phyloP scores from a whole-genome alignment of 2,329 filamentous ascomycete species.

The Elsinoe fawcettii region DNA sequence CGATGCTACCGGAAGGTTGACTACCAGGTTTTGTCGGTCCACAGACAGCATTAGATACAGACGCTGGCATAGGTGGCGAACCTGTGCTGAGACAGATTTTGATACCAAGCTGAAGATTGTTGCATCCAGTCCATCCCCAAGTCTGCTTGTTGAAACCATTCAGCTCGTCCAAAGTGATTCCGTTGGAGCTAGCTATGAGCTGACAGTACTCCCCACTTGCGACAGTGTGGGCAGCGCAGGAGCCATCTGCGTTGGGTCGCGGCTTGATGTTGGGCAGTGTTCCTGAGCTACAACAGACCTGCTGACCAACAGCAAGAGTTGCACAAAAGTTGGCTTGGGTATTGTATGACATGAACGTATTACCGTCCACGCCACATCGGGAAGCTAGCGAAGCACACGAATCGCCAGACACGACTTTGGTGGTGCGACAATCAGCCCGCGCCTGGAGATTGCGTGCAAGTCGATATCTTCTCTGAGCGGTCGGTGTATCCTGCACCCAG shows the following conservation, averaged over 20 bases:
- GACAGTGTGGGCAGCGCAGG: conserved; percentile 24
- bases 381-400: not conserved
- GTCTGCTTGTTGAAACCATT: conserved; percentile 36
- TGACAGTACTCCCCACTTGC: conserved; percentile 31
- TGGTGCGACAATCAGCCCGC: not conserved
- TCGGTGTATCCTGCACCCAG: too few species aligned
- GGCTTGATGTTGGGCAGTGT: not conserved
- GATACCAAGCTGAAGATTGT: conserved; percentile 25
- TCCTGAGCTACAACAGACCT: not conserved
- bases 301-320: not conserved
- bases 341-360: not conserved
- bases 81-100: conserved; percentile 38
- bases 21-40: conserved; percentile 30
- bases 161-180: conserved; percentile 34
- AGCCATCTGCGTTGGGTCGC: not conserved
- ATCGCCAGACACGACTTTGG: not conserved
- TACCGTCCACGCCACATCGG: not conserved
- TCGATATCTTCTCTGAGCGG: too few species aligned
- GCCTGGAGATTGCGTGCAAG: not conserved
- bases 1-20: not conserved
- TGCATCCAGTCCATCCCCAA: conserved; percentile 39
- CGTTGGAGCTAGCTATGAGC: conserved; percentile 28
- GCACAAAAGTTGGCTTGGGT: not conserved
- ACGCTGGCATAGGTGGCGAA: conserved; percentile 35
- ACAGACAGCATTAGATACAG: conserved; percentile 34